phyloP scores from a whole-genome alignment of 2,329 filamentous ascomycete species.

The Aspergillus oerlinghausenensis region DNA sequence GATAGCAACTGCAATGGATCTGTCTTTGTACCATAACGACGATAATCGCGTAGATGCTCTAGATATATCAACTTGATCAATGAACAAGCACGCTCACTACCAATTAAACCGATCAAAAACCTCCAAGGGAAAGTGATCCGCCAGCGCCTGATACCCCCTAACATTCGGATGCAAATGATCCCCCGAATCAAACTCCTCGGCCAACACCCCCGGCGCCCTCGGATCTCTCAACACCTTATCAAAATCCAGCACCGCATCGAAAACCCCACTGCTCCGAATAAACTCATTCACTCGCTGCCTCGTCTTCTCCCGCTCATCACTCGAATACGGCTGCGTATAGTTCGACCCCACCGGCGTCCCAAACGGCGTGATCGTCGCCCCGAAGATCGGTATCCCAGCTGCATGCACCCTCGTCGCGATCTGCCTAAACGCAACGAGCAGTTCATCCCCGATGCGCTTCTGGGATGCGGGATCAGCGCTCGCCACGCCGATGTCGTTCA shows the following conservation, averaged over 20 bases:
- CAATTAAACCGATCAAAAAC: conserved; percentile 30
- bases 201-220: conserved; percentile 46
- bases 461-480: conserved; percentile 44
- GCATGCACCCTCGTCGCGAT: conserved; percentile 54
- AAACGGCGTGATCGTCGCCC: conserved; percentile 64
- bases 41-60: neutral
- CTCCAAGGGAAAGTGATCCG: conserved; percentile 54
- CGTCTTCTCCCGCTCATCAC: conserved; percentile 52
- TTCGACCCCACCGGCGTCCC: conserved; percentile 31
- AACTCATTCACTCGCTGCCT: conserved; percentile 57
- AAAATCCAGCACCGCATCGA: conserved; percentile 61
- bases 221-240: conserved; percentile 53
- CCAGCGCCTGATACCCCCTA: conserved; percentile 56
- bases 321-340: conserved; percentile 49
- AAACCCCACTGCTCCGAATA: conserved; percentile 53
- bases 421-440: conserved; percentile 57
- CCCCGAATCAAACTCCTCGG: conserved; percentile 52
- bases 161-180: conserved; percentile 63
- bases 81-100: too few relatives aligned
- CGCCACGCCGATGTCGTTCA: conserved; percentile 62
- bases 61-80: neutral
- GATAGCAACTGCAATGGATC: neutral
- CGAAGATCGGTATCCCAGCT: conserved; percentile 54
- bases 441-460: conserved; percentile 42
- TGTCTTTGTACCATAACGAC: neutral